These are phyloP conservation scores for Tuber umbilicatum DNA, from an alignment of 495 filamentous ascomycete genomes.

Conservation along the genomic window DNA sequence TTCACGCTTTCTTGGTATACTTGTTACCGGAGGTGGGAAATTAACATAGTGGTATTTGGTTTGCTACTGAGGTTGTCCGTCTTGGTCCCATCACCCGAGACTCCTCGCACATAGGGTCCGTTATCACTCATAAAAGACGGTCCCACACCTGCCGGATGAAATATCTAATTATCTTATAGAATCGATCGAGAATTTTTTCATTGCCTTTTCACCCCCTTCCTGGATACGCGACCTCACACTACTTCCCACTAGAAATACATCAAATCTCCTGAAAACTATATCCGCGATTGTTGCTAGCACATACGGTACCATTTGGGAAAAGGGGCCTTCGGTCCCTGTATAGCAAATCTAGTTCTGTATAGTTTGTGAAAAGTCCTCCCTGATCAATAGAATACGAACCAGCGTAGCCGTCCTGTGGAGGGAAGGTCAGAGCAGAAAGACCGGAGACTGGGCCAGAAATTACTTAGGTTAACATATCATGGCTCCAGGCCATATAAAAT, in stretches of 20 bases:
- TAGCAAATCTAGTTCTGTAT: neutral
- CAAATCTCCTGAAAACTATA: neutral
- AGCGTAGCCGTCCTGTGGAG: neutral
- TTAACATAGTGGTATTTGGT: neutral
- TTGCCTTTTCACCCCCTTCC: neutral
- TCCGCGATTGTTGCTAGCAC: neutral
- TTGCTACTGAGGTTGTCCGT: neutral
- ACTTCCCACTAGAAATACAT: neutral
- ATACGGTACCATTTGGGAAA: neutral
- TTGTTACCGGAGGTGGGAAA: neutral
- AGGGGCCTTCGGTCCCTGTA: neutral
- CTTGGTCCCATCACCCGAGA: neutral
- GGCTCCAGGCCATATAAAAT: neutral
- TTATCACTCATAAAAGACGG: neutral
- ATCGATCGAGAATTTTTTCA: neutral
- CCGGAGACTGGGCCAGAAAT: neutral
- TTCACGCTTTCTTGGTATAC: neutral
- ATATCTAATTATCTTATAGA: neutral
- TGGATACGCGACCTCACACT: neutral
- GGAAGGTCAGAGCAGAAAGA: neutral
- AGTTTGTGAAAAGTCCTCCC: neutral
- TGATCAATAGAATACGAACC: neutral
- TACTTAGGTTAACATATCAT: neutral
- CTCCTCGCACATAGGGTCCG: neutral
- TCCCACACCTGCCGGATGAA: neutral